Conservation (phyloP, 352 stramenopile genomes). For the Phytophthora pluvialis region DNA sequence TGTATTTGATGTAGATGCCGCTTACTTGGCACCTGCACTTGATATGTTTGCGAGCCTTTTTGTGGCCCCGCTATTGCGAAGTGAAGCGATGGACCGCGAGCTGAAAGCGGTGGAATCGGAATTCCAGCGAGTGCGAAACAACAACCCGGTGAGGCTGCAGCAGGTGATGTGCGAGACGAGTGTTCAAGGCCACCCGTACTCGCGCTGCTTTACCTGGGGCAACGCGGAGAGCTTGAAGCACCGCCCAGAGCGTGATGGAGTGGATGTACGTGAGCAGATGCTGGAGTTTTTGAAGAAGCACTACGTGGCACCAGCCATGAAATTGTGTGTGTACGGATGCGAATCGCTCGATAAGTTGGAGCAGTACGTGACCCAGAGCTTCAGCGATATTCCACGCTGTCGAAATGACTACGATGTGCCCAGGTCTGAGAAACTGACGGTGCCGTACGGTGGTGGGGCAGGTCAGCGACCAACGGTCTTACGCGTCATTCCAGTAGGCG, state of each 20-base stretch:
- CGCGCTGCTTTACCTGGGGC: conserved; percentile 78
- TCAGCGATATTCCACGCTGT: conserved; percentile 44
- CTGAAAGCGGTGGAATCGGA: conserved; percentile 86
- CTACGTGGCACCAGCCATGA: conserved; percentile 76
- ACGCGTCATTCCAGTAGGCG: conserved; percentile 53
- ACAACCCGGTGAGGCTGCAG: conserved; percentile 65
- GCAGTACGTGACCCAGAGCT: conserved; percentile 57
- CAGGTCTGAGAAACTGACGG: conserved; percentile 7
- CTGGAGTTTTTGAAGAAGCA: conserved; percentile 57
- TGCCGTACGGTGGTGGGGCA: conserved; percentile 39
- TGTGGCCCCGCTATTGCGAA: conserved; percentile 79
- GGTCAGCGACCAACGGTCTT: conserved; percentile 41
- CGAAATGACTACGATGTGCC: conserved; percentile 3
- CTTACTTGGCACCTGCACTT: conserved; percentile 59
- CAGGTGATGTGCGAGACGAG: conserved; percentile 78
- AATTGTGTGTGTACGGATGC: conserved; percentile 71
- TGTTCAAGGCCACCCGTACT: conserved; percentile 58
- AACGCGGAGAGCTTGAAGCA: conserved; percentile 66
- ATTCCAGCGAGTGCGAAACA: conserved; percentile 73
- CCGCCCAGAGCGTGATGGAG: conserved; percentile 35
- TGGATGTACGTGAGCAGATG: conserved; percentile 66
- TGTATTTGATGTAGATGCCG: conserved; percentile 85
- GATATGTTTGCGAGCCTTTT: conserved; percentile 95
- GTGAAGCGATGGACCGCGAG: conserved; percentile 81
- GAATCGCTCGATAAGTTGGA: conserved; percentile 68